Base-by-base conservation (phyloP, 345 rosid species). In the Garcia nutans region DNA sequence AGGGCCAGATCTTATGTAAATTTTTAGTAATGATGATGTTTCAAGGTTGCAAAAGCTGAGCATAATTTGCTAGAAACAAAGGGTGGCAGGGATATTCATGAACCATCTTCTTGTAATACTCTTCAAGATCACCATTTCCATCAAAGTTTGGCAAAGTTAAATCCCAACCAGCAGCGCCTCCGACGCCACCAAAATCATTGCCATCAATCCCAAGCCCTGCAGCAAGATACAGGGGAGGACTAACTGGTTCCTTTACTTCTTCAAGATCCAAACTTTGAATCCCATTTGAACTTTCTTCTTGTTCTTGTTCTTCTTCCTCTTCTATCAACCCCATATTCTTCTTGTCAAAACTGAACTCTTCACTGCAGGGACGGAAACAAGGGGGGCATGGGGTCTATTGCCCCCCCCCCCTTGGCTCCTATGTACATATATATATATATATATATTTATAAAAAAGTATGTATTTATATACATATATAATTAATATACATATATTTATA, bases 1-100 rank as follows among this genome's bases (percentile, higher is more conserved):
- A 68, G 23, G 41, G 19, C 47, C 24, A 28, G 57, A 49, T 68
- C 20, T 17, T 24, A 6, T 11, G 7, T 17, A 23, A 20, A 71
- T 20, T 31, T 33, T 1, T 11, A 2, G 5, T 26, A 10, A 60
- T 37, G 5, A 37, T 12, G 37, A 37, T 61, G 58, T 22, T 24
- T 37, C 17, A 72, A 65, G n/a, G 17, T 94, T 89, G 91, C 78
- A 94, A 87, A 82, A 90, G 81, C 75, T 82, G 88, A 37, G 92
- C 97, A 84, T 92, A 94, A 81, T 84, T 87, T 50, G 85, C 81
- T 65, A 92, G 91, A 69, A 90, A 82, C 83, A 89, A 57, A 82
- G 97, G 94, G 77, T 94, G 89, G 64, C 82, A 79, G 19, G 98
- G 96, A 76, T 84, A 88, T 74, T 89, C 90, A 76, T 89, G 86